Base-by-base conservation (phyloP, 1,139 yeast genomes). In the Spencermartinsiella ligniputridi region DNA sequence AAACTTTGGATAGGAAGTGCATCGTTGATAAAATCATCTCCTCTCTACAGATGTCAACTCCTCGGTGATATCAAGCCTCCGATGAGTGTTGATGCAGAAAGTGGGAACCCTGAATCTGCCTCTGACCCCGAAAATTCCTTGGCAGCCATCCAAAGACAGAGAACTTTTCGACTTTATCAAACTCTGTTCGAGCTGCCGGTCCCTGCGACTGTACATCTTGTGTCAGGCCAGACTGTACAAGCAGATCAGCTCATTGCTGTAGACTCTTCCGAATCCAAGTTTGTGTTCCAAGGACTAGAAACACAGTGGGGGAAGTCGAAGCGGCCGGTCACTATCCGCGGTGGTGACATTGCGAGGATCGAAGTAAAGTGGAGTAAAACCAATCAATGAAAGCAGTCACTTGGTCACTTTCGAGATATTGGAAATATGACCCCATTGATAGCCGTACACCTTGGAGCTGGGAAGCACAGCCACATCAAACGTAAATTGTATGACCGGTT, bases 401-500 rank as follows among this genome's bases (percentile, higher is more conserved):
- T 13, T 18, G 24, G 3, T 41, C 37, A 17, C 35, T 35, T 5
- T 37, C 38, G 3, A 6, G 29, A n/a, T n/a, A n/a, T 24, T 12
- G 41, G 13, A 32, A 37, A 6, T 24, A 33, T 17, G 25, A 15
- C 20, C 20, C 16, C 20, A 12, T 51, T 56, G n/a, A 45, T 65
- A 3, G 60, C 57, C 1, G 47, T 65, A 3, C 70, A 66, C 49
- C 46, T 65, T 3, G 70, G 70, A 2, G 70, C 70, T 1, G 69
- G 70, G 16, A 49, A 41, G 15, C 69, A 66, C 41, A 45, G 54
- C 15, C 35, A 40, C 22, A 25, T 38, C 19, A 50, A 47, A 19
- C 47, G 46, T 30, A 43, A 43, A 12, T 35, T 29, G 12, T 54
- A 63, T 38, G 46, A 50, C 35, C 39, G 37, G 33, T 52, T 64